Percentiles rank a stretch among this genome's conserved stretches.
phyloP scores from a whole-genome alignment of 768 basidiomycete genomes.

The Neoboletus brunneissimus region DNA sequence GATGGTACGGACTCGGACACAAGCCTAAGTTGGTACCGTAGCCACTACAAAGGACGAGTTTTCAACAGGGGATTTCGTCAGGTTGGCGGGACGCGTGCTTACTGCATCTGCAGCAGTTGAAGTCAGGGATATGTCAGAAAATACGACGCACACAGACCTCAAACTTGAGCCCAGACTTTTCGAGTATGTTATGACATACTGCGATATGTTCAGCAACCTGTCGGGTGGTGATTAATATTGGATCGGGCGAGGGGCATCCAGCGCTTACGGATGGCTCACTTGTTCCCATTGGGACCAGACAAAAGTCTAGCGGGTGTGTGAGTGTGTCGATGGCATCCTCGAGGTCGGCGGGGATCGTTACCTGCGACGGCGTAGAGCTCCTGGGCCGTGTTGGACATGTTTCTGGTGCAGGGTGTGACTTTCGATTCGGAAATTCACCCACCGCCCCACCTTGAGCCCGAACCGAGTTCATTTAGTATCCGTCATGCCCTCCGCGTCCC shows the following conservation, averaged over 20 bases:
- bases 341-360: constrained; percentile 20
- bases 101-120: constrained; percentile 35
- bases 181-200: constrained; percentile 78
- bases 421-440: background rate
- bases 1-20: constrained; percentile 8
- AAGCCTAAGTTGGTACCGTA: constrained; percentile 89
- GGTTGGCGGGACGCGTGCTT: constrained; percentile 14
- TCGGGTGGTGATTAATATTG: background rate
- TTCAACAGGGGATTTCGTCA: constrained; percentile 35
- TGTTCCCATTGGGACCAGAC: constrained; percentile 84
- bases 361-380: constrained; percentile 82
- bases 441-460: background rate
- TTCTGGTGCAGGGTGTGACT: background rate
- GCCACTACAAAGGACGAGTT: constrained; percentile 46
- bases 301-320: constrained; percentile 59
- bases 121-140: background rate
- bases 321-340: background rate
- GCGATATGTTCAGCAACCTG: constrained; percentile 78
- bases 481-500: constrained; percentile 42
- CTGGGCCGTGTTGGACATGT: constrained; percentile 15
- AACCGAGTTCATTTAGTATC: background rate
- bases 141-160: constrained; percentile 47
- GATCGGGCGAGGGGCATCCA: constrained; percentile 1
- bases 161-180: constrained; percentile 78
- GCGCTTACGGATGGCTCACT: constrained; percentile 62